These are phyloP conservation scores for Ceraceosorus bombacis DNA, from an alignment of 1,284 basidiomycete genomes.

Conservation along the genomic window DNA sequence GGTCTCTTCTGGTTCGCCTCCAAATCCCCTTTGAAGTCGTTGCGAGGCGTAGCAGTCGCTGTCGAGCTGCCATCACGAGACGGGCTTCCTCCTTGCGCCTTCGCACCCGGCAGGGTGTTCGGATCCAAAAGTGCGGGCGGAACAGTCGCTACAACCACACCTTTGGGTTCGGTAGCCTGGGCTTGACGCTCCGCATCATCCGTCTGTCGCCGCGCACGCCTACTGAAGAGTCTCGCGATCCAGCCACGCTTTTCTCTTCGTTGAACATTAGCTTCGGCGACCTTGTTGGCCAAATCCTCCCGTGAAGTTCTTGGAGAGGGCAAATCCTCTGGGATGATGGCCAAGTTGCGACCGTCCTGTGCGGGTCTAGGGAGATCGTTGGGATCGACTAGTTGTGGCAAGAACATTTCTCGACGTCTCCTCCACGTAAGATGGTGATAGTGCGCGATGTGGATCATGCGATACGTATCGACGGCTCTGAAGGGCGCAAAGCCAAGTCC, in stretches of 20 bases:
- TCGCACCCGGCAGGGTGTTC: too few relatives aligned
- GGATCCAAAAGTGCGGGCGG: too few relatives aligned
- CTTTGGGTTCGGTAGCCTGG: too few relatives aligned
- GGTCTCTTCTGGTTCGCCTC: not conserved
- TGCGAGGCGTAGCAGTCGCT: not conserved
- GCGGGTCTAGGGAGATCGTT: constrained; percentile 35
- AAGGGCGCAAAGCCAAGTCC: constrained; percentile 45
- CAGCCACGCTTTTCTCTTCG: too few relatives aligned
- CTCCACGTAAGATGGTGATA: constrained; percentile 41
- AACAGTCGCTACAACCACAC: too few relatives aligned
- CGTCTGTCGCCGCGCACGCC: not conserved
- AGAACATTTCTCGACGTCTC: constrained; percentile 25
- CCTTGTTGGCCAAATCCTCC: not conserved
- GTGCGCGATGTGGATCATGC: constrained; percentile 44
- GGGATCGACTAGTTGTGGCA: constrained; percentile 34
- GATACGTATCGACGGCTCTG: constrained; percentile 43
- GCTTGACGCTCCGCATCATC: not conserved
- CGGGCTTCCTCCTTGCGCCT: not conserved
- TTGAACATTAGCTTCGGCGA: not conserved
- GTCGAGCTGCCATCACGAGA: not conserved
- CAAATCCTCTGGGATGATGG: not conserved
- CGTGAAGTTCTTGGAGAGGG: not conserved
- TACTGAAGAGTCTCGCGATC: too few relatives aligned
- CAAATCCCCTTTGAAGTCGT: too few relatives aligned
- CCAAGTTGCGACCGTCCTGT: constrained; percentile 6